Evolutionary conservation across 139 green algal genomes (phyloP).

Genomic region (Chlamydomonas eustigma): DNA sequence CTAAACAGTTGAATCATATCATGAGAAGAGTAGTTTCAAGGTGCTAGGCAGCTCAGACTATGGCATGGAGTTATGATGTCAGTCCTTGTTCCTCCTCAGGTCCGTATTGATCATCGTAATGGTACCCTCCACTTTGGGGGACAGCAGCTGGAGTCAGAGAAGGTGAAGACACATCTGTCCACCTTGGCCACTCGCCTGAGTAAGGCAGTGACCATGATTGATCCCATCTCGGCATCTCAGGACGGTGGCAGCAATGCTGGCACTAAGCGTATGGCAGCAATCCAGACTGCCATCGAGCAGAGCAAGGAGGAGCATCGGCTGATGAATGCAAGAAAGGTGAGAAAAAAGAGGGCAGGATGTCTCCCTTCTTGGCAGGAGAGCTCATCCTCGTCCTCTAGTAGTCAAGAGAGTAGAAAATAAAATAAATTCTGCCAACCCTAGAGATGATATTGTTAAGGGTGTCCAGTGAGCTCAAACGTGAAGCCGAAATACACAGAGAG

Average conservation of each 20-base stretch:
- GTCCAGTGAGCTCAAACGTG: no score
- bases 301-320: constrained; percentile 12
- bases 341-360: no score
- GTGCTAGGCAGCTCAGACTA: no score
- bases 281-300: constrained; percentile 17
- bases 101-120: constrained; percentile 88
- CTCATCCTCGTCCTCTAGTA: no score
- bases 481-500: no score
- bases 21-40: no score
- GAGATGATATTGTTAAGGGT: no score
- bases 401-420: no score
- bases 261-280: constrained; percentile 25
- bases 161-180: constrained; percentile 36
- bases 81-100: constrained; percentile 25
- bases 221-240: constrained; percentile 13
- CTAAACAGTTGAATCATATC: no score
- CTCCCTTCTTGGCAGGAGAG: no score
- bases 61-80: background rate
- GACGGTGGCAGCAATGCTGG: constrained; percentile 14
- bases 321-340: constrained; percentile 11
- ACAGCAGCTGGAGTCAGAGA: constrained; percentile 58
- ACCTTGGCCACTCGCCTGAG: constrained; percentile 64
- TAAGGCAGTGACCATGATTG: constrained; percentile 63
- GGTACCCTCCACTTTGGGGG: constrained; percentile 85
- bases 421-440: no score